These are phyloP conservation scores for Pulveroboletus frians DNA, from an alignment of 768 basidiomycete genomes.

Conservation along the genomic window DNA sequence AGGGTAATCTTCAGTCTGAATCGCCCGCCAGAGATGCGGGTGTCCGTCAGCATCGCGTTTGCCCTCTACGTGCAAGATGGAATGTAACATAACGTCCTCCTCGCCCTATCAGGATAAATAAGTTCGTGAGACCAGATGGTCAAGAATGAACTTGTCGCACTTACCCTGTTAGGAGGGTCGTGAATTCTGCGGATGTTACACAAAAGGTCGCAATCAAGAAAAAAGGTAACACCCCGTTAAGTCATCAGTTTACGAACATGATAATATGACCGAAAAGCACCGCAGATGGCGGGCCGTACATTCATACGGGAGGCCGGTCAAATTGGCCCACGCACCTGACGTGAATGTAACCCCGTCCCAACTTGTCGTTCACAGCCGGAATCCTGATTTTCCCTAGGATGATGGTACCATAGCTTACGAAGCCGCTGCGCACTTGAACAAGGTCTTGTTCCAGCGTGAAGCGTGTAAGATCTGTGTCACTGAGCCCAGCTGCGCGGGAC, in stretches of 20 bases:
- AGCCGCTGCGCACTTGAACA: constrained; percentile 46
- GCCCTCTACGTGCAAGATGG: constrained; percentile 59
- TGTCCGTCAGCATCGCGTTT: constrained; percentile 41
- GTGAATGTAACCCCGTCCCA: constrained; percentile 62
- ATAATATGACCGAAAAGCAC: constrained; percentile 4
- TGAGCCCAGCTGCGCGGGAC: constrained; percentile 49
- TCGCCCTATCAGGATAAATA: constrained; percentile 41
- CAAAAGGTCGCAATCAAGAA: neutral
- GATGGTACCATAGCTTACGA: constrained; percentile 63
- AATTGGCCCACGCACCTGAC: constrained; percentile 47
- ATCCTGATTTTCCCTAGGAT: constrained; percentile 74
- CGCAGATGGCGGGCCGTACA: constrained; percentile 7
- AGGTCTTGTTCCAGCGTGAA: constrained; percentile 48
- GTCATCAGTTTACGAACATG: constrained; percentile 6
- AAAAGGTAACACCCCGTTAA: constrained; percentile 7
- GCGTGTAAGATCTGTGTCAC: constrained; percentile 46
- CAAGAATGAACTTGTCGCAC: constrained; percentile 13
- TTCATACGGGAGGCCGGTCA: neutral
- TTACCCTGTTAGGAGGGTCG: constrained; percentile 66
- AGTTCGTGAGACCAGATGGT: constrained; percentile 4
- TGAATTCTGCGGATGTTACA: constrained; percentile 48
- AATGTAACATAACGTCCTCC: constrained; percentile 67
- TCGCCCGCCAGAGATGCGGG: constrained; percentile 57
- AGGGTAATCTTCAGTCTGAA: constrained; percentile 54
- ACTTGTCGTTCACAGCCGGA: constrained; percentile 57